A percentile compares a stretch with the other conserved stretches of the same genome.
Evolutionary conservation across 345 rosid species (phyloP).

Genomic region (Odontarrhena argentea): DNA sequence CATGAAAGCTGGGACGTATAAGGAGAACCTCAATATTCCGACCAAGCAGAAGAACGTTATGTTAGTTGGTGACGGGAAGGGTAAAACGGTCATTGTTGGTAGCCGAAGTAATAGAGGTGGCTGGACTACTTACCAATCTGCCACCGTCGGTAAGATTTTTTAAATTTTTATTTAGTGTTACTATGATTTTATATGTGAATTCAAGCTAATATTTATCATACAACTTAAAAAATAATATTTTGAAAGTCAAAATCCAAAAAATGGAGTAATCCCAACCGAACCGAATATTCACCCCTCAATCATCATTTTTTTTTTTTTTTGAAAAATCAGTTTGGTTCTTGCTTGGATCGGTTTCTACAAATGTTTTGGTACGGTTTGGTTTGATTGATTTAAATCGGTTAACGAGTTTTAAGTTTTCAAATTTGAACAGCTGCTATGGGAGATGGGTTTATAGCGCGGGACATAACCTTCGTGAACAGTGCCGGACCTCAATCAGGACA

Average conservation of each 20-base stretch:
- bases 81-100: conserved; percentile 48
- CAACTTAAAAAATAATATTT: not conserved
- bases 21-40: conserved; percentile 50
- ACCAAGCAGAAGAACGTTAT: conserved; percentile 56
- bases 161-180: not conserved
- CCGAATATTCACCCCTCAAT: no score
- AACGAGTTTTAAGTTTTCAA: not conserved
- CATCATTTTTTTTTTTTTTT: no score
- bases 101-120: conserved; percentile 46
- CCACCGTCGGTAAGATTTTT: conserved; percentile 53
- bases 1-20: conserved; percentile 56
- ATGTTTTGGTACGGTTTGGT: not conserved
- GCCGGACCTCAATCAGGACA: conserved; percentile 63
- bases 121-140: conserved; percentile 50
- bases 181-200: no score
- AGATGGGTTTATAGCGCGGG: conserved; percentile 58
- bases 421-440: conserved; percentile 52
- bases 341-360: not conserved
- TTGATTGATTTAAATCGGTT: not conserved
- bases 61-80: conserved; percentile 68
- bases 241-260: no score
- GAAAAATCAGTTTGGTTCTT: not conserved
- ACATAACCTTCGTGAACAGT: conserved; percentile 60
- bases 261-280: no score
- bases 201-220: not conserved